Percentiles rank a stretch among this genome's conserved stretches.
Conservation (phyloP, 176 grass and related monocot species). For the Poa pratensis region DNA sequence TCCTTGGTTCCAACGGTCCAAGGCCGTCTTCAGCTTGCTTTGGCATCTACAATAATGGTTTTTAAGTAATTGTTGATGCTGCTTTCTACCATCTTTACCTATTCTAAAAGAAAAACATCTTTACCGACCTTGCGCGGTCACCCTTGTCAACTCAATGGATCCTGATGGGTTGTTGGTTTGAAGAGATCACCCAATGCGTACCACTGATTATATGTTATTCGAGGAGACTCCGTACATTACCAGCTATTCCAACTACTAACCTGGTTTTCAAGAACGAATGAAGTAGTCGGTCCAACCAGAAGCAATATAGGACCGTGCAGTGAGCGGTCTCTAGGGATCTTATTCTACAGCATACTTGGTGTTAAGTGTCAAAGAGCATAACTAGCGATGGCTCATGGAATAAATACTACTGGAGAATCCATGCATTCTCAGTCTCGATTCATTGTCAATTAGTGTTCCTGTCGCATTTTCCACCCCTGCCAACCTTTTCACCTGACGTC, state of each 20-base stretch:
- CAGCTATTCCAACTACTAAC: not conserved
- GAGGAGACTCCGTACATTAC: not conserved
- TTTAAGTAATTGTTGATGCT: conserved; percentile 14
- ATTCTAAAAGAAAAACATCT: conserved; percentile 5
- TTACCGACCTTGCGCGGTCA: conserved; percentile 17
- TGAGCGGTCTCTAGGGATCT: not conserved
- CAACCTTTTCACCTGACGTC: not conserved
- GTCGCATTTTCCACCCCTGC: not conserved
- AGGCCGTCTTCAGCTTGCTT: conserved; percentile 34
- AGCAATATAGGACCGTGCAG: not conserved
- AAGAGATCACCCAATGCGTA: not conserved
- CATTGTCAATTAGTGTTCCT: not conserved
- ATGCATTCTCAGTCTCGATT: not conserved
- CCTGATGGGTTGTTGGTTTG: conserved; percentile 15
- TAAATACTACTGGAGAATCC: not conserved
- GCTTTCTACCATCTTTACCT: not conserved
- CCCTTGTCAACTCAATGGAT: not conserved
- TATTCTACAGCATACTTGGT: not conserved
- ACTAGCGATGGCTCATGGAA: not conserved
- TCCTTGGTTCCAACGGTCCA: not conserved
- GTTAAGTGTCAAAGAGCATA: not conserved
- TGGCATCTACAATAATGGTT: not conserved
- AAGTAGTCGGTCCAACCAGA: not conserved
- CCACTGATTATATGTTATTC: not conserved
- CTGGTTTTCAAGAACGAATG: not conserved